A percentile compares a stretch with the other conserved stretches of the same genome.
Conservation (phyloP, 2,329 filamentous ascomycete species). For the Dothiorella sarmentorum region DNA sequence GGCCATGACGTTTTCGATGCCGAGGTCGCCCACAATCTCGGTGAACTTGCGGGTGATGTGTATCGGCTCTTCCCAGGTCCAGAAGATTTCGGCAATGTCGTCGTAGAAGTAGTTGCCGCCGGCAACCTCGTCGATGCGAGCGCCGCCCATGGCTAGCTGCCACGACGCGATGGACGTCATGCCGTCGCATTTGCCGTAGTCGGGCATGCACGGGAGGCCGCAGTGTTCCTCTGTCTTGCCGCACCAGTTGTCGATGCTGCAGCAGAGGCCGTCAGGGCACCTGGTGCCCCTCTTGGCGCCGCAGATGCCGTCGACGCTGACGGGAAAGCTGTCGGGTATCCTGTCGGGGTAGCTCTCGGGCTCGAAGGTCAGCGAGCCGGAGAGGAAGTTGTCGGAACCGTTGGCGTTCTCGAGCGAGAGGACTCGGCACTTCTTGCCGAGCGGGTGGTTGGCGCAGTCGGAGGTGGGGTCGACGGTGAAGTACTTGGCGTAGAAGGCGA, state of each 20-base stretch:
- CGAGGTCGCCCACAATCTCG: constrained; percentile 53
- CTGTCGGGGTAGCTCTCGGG: not conserved
- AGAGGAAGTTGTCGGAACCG: constrained; percentile 57
- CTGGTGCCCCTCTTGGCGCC: constrained; percentile 29
- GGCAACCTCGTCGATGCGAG: constrained; percentile 53
- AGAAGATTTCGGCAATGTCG: constrained; percentile 57
- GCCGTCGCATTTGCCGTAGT: constrained; percentile 41
- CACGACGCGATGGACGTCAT: constrained; percentile 49
- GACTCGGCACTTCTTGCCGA: constrained; percentile 54
- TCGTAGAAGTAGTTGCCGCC: constrained; percentile 72
- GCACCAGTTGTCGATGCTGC: constrained; percentile 34
- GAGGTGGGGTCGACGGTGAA: constrained; percentile 54
- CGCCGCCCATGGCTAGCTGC: constrained; percentile 50
- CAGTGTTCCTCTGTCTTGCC: constrained; percentile 30
- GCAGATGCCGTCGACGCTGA: constrained; percentile 31
- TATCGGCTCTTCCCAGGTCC: constrained; percentile 67
- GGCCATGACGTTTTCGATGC: constrained; percentile 68
- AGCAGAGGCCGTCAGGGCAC: constrained; percentile 28
- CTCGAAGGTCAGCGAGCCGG: constrained; percentile 54
- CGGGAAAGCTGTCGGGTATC: not conserved
- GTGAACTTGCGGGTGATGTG: constrained; percentile 62
- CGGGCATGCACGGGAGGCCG: constrained; percentile 31
- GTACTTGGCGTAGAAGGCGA: constrained; percentile 68
- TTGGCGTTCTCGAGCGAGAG: constrained; percentile 57
- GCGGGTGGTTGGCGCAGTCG: constrained; percentile 45